Evolutionary conservation across 1,139 yeast species (phyloP), one percentile per base, ranked within the genome.

Genomic region (Oligophagozyma castellii): DNA sequence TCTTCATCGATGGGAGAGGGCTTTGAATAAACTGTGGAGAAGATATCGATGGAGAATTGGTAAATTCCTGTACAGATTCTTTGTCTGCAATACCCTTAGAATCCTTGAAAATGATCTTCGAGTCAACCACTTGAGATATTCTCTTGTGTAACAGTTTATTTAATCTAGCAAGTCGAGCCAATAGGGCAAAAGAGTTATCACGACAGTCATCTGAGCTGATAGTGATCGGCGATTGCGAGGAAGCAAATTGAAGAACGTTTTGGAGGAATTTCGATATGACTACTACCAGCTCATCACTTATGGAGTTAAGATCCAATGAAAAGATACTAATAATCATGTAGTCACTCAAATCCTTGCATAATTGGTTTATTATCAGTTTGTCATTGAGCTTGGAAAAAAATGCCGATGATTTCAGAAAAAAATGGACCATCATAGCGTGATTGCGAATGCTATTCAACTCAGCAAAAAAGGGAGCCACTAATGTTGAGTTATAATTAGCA

Each of bases 1-100:
- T 35, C 27, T 43, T 41, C 11, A 35, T 35, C 12, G 33, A 34
- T 1, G 46, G 35, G 12, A 40, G 26, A 12, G 53, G 47, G 21
- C 47, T 43, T 12, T 46, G 34, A 12, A 42, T 37, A 23, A 36
- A 42, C 18, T 47, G 49, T 5, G 56, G 55, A 1, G 56, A 51
- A 5, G 50, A 40, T 11, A 48, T 35, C 1, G 53, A 41, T n/a
- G 53, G 53, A 2, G 53, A 42, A 14, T 33, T 35, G 12, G 37
- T 35, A 22, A 29, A 37, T 11, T 44, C 45, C 4, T 37, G 39
- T 2, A 32, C 29, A 2, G 32, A 19, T 10, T 38, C 41, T 15
- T 32, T 37, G 8, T 38, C 20, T 13, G 33, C 23, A 14, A 24
- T 21, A 2, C 34, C 16, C 13, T 34, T 33, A 0, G 37, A 16